Percentiles rank a stretch among this genome's conserved stretches.
Conservation (phyloP, 2,329 filamentous ascomycete genomes). For the Colletotrichum tropicicola region DNA sequence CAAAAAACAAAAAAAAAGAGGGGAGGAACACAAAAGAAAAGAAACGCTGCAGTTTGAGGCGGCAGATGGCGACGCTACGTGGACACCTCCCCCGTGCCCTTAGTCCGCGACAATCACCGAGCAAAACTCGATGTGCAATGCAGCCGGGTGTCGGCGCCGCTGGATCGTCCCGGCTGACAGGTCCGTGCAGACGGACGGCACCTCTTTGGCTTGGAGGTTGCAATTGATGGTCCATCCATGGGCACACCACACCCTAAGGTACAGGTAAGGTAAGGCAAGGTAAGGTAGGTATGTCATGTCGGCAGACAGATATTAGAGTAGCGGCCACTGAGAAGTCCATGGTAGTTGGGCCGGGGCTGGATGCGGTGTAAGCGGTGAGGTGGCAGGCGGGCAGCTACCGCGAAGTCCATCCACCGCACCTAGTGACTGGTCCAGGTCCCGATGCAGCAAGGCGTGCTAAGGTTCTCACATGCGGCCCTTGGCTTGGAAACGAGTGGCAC, state of each 20-base stretch:
- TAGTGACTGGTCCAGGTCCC: too few relatives aligned
- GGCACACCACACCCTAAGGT: too few relatives aligned
- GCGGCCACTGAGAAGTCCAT: too few relatives aligned
- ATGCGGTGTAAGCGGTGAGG: too few relatives aligned
- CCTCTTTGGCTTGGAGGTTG: background rate
- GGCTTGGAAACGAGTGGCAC: constrained; percentile 5
- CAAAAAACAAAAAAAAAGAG: background rate
- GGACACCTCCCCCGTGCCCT: background rate
- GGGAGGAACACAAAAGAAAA: too few relatives aligned
- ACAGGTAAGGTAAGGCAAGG: too few relatives aligned
- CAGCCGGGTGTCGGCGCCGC: constrained; percentile 1
- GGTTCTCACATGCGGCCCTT: background rate
- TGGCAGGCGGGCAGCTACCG: too few relatives aligned
- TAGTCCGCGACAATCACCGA: constrained; percentile 17
- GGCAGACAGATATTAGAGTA: too few relatives aligned
- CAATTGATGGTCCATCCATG: background rate
- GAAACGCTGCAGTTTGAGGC: constrained; percentile 23
- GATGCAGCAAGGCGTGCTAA: too few relatives aligned
- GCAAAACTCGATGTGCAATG: constrained; percentile 3
- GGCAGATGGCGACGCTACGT: constrained; percentile 18
- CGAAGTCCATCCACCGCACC: too few relatives aligned
- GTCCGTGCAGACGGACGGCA: constrained; percentile 11
- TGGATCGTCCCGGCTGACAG: constrained; percentile 11
- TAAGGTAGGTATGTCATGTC: background rate
- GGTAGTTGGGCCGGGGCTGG: too few relatives aligned